Evolutionary conservation across 805 yeast species (phyloP).

Genomic region (Candida tibetensis): DNA sequence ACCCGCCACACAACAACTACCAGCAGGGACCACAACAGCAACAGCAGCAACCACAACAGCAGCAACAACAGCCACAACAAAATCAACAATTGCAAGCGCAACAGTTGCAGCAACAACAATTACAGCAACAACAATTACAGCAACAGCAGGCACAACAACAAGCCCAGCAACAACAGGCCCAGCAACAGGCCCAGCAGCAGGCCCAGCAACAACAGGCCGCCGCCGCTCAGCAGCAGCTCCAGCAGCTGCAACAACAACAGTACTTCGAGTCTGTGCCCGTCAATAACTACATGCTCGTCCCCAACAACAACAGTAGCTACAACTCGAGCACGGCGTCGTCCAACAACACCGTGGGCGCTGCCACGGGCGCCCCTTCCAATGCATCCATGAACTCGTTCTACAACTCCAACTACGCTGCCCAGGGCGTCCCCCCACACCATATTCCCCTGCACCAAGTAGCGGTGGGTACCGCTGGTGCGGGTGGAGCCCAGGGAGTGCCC

Average conservation of each 20-base stretch:
- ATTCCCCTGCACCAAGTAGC: slow-evolving; percentile 9
- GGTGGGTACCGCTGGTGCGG: not conserved
- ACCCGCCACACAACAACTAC: slow-evolving; percentile 12
- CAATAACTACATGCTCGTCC: slow-evolving; percentile 23
- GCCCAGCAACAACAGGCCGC: not conserved
- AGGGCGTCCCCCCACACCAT: slow-evolving; percentile 7
- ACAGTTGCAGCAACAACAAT: slow-evolving; percentile 6
- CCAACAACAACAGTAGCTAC: slow-evolving; percentile 6
- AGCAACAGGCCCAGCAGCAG: not conserved
- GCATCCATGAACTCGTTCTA: slow-evolving; percentile 10
- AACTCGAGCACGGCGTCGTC: slow-evolving; percentile 4
- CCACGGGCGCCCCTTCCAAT: slow-evolving; percentile 4
- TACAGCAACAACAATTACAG: slow-evolving; percentile 4
- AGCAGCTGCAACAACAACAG: slow-evolving; percentile 6
- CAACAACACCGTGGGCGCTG: slow-evolving; percentile 5
- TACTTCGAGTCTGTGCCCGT: slow-evolving; percentile 16
- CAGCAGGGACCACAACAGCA: slow-evolving; percentile 8
- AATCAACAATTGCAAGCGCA: slow-evolving; percentile 7
- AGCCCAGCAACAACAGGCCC: not conserved
- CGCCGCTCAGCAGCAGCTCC: not conserved
- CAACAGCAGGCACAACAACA: not conserved
- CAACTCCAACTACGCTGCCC: slow-evolving; percentile 3
- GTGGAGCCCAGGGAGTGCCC: slow-evolving; percentile 1
- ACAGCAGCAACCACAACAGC: slow-evolving; percentile 7
- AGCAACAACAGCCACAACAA: slow-evolving; percentile 4